These are phyloP conservation scores for Monilinia laxa DNA, from an alignment of 2,329 filamentous ascomycete genomes.

Conservation along the genomic window DNA sequence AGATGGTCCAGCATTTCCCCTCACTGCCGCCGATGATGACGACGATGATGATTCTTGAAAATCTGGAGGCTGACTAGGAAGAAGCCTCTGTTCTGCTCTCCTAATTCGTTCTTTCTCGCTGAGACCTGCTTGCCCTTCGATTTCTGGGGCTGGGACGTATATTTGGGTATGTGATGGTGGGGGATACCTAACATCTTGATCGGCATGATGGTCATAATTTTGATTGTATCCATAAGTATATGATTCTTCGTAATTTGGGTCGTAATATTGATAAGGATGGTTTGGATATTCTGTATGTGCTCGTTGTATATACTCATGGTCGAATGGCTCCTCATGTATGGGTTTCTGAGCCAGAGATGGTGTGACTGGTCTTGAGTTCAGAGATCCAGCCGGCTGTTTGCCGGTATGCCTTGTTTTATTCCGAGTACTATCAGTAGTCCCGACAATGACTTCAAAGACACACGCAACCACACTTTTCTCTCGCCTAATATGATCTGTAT, in stretches of 20 bases:
- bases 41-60: conserved; percentile 48
- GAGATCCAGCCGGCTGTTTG: conserved; percentile 29
- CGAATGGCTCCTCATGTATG: conserved; percentile 31
- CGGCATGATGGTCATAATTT: conserved; percentile 38
- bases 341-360: conserved; percentile 29
- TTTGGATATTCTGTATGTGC: conserved; percentile 32
- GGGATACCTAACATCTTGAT: conserved; percentile 38
- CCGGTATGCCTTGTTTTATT: conserved; percentile 35
- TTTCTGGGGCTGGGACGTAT: conserved; percentile 59
- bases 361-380: conserved; percentile 27
- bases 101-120: conserved; percentile 81
- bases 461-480: conserved; percentile 91
- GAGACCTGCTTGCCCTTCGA: conserved; percentile 59
- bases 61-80: conserved; percentile 75
- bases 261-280: conserved; percentile 40
- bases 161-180: conserved; percentile 44
- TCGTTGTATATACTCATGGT: conserved; percentile 21
- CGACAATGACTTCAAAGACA: conserved; percentile 82
- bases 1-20: conserved; percentile 43
- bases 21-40: conserved; percentile 11
- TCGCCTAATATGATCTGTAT: conserved; percentile 80
- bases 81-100: conserved; percentile 71
- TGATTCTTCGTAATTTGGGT: conserved; percentile 37
- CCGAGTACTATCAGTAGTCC: conserved; percentile 70
- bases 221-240: conserved; percentile 38